phyloP scores from a whole-genome alignment of 352 stramenopile genomes.

The Peronospora tabacina region DNA sequence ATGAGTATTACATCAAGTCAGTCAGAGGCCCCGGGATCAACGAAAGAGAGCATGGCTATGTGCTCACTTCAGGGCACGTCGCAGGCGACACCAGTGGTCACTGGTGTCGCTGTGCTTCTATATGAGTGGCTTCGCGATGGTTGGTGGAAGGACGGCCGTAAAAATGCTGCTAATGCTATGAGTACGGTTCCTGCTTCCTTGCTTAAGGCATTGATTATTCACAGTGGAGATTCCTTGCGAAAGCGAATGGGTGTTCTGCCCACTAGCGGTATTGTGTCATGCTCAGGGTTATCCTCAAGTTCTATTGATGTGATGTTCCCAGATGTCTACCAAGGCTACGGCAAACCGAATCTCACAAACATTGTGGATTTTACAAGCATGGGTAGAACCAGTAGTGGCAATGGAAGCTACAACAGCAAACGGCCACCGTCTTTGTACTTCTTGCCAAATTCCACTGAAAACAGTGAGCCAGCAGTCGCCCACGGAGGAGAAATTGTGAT shows the following conservation, averaged over 20 bases:
- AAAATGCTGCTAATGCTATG: slow-evolving; percentile 51
- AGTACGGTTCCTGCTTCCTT: slow-evolving; percentile 53
- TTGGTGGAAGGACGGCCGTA: slow-evolving; percentile 62
- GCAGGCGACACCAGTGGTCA: slow-evolving; percentile 68
- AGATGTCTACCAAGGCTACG: slow-evolving; percentile 76
- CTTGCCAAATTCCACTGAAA: slow-evolving; percentile 60
- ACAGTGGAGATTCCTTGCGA: slow-evolving; percentile 55
- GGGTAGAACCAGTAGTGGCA: slow-evolving; percentile 11
- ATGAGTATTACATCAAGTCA: slow-evolving; percentile 74
- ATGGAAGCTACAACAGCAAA: slow-evolving; percentile 7
- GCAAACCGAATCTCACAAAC: slow-evolving; percentile 74
- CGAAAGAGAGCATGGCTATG: slow-evolving; percentile 41
- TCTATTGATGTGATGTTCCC: slow-evolving; percentile 38
- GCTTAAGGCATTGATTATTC: slow-evolving; percentile 75
- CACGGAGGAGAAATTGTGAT: slow-evolving; percentile 56
- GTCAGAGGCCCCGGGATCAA: slow-evolving; percentile 48
- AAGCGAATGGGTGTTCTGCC: slow-evolving; percentile 36
- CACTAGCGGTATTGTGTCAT: slow-evolving; percentile 43
- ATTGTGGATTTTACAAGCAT: slow-evolving; percentile 46
- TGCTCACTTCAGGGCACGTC: slow-evolving; percentile 75
- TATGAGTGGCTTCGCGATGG: slow-evolving; percentile 75
- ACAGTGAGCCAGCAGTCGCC: slow-evolving; percentile 45
- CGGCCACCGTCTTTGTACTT: slow-evolving; percentile 46
- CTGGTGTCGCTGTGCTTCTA: slow-evolving; percentile 61
- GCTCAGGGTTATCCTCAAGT: slow-evolving; percentile 27